Evolutionary conservation across 768 basidiomycete species (phyloP).

Genomic region (Boletus huronensis): DNA sequence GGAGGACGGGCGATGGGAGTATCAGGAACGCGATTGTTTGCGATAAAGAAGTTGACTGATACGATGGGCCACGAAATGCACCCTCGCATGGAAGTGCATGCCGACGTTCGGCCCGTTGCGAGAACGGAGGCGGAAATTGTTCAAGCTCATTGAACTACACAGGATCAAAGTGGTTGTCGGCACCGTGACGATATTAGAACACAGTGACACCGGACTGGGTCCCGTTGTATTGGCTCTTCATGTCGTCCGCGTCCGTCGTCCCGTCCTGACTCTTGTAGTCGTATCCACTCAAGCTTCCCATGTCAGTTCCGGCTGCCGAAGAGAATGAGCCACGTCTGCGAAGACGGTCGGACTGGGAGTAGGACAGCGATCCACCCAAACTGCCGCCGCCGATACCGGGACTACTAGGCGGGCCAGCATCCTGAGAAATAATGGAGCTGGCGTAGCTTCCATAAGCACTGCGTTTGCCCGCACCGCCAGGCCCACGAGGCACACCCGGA

Average conservation of each 20-base stretch:
- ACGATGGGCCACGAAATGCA: slow-evolving; percentile 6
- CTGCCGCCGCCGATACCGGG: slow-evolving; percentile 57
- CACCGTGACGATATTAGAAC: slow-evolving; percentile 46
- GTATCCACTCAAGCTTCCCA: slow-evolving; percentile 72
- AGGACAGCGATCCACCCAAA: slow-evolving; percentile 60
- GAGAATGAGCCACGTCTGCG: slow-evolving; percentile 74
- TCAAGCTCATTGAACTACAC: slow-evolving; percentile 14
- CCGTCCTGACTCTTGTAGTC: slow-evolving; percentile 93
- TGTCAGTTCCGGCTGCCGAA: slow-evolving; percentile 69
- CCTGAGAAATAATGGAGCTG: slow-evolving; percentile 91
- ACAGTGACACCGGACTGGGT: slow-evolving; percentile 85
- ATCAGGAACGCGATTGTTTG: slow-evolving; percentile 12
- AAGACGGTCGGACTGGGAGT: slow-evolving; percentile 88
- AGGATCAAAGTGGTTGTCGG: slow-evolving; percentile 3
- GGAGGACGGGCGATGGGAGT: neutral
- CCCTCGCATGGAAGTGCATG: slow-evolving; percentile 7
- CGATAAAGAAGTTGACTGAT: slow-evolving; percentile 12
- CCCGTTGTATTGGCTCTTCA: slow-evolving; percentile 85
- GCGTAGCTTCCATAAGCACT: slow-evolving; percentile 79
- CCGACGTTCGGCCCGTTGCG: slow-evolving; percentile 6
- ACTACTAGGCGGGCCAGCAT: slow-evolving; percentile 60
- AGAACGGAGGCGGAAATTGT: slow-evolving; percentile 6
- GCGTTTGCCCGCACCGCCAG: slow-evolving; percentile 62
- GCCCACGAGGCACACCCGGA: slow-evolving; percentile 57
- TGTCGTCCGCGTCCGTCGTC: slow-evolving; percentile 72